phyloP scores from a whole-genome alignment of 768 basidiomycete species.

The Mycena vulgaris region DNA sequence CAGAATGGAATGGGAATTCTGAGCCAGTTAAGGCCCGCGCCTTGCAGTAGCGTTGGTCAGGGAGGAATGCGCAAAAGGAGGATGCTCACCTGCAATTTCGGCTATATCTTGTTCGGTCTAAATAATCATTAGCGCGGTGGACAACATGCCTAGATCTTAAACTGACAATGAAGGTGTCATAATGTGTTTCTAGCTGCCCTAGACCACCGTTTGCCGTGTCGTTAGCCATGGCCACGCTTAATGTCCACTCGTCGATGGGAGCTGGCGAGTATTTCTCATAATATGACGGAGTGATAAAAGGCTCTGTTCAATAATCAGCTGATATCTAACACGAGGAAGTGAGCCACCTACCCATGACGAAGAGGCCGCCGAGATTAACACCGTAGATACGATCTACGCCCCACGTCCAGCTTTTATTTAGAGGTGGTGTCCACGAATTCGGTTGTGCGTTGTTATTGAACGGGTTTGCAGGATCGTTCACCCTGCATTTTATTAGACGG shows the following conservation, averaged over 20 bases:
- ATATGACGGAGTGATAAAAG: conserved; percentile 78
- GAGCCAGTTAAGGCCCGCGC: conserved; percentile 89
- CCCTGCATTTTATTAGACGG: conserved; percentile 52
- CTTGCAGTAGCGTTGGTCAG: conserved; percentile 30
- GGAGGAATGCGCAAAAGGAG: not conserved
- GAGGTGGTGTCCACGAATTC: conserved; percentile 81
- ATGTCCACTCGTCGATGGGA: conserved; percentile 75
- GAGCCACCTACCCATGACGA: conserved; percentile 55
- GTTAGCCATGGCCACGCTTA: conserved; percentile 75
- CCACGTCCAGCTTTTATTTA: conserved; percentile 80
- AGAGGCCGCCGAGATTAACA: conserved; percentile 83
- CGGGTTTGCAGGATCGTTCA: conserved; percentile 72
- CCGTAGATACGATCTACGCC: conserved; percentile 70
- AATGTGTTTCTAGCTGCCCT: conserved; percentile 82
- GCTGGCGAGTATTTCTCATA: conserved; percentile 72
- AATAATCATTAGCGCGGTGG: not conserved
- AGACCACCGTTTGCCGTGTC: conserved; percentile 76
- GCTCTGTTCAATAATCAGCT: conserved; percentile 45
- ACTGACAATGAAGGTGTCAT: conserved; percentile 86
- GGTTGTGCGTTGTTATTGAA: conserved; percentile 78
- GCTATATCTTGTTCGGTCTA: conserved; percentile 92
- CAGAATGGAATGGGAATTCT: conserved; percentile 88
- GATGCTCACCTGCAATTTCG: conserved; percentile 72
- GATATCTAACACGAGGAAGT: not conserved
- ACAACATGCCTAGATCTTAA: not conserved